Conservation (phyloP, 768 basidiomycete genomes). For the Fomitopsis pulvina region DNA sequence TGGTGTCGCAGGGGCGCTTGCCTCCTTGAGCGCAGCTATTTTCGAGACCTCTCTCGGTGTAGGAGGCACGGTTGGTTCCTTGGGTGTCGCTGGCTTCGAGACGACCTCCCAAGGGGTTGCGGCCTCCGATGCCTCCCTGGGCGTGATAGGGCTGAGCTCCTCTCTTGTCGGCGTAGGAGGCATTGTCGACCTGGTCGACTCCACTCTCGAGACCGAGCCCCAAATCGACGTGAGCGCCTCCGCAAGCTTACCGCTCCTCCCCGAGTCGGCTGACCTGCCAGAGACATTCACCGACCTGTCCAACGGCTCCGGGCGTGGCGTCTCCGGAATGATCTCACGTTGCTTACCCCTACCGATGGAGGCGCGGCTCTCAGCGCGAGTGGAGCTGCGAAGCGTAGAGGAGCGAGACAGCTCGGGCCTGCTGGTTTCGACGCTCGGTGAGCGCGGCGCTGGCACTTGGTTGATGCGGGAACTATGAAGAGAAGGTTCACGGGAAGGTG, state of each 20-base stretch:
- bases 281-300: slow-evolving; percentile 26
- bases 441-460: slow-evolving; percentile 22
- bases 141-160: slow-evolving; percentile 6
- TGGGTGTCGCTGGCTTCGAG: slow-evolving; percentile 13
- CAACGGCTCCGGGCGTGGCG: slow-evolving; percentile 22
- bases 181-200: background rate
- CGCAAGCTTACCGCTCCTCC: slow-evolving; percentile 29
- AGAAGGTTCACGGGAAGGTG: slow-evolving; percentile 41
- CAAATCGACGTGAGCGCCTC: slow-evolving; percentile 42
- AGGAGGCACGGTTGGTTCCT: slow-evolving; percentile 5
- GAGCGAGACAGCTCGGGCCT: slow-evolving; percentile 13
- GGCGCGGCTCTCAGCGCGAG: slow-evolving; percentile 9
- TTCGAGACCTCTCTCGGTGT: slow-evolving; percentile 10
- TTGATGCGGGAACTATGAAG: slow-evolving; percentile 22
- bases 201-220: slow-evolving; percentile 25
- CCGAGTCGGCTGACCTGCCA: slow-evolving; percentile 28
- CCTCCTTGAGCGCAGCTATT: slow-evolving; percentile 2
- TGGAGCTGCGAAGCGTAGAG: slow-evolving; percentile 9
- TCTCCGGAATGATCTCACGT: slow-evolving; percentile 17
- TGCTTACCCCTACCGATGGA: slow-evolving; percentile 20
- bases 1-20: slow-evolving; percentile 8
- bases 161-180: background rate
- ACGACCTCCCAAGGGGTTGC: slow-evolving; percentile 5
- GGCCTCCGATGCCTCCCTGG: slow-evolving; percentile 9
- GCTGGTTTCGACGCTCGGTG: slow-evolving; percentile 5